Evolutionary conservation across 331 rosid genomes (phyloP).

Genomic region (Saraca asoca): DNA sequence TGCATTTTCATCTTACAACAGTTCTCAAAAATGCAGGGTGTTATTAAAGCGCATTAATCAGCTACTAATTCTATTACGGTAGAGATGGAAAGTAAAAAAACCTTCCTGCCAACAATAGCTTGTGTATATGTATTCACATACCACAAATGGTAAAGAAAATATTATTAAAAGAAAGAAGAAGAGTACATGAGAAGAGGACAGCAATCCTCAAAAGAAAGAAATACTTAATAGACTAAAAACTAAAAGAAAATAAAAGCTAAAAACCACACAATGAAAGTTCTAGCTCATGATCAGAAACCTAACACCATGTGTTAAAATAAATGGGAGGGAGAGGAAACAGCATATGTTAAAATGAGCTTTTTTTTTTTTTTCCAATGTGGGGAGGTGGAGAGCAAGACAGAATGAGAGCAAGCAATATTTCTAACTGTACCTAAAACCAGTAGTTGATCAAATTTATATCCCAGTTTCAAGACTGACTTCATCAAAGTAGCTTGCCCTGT

Average conservation of each 20-base stretch:
- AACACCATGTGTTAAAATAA: background rate
- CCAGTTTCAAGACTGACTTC: constrained; percentile 78
- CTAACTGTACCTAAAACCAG: constrained; percentile 69
- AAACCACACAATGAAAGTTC: no score
- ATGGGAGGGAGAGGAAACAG: background rate
- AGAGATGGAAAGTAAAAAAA: background rate
- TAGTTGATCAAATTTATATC: constrained; percentile 77
- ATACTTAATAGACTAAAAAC: no score
- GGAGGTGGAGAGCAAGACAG: background rate
- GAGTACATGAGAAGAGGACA: no score
- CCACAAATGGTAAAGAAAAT: background rate
- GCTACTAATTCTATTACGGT: background rate
- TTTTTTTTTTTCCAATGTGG: background rate
- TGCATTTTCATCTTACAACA: no score
- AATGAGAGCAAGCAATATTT: constrained; percentile 8
- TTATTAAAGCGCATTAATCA: no score
- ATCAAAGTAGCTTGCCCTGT: constrained; percentile 69
- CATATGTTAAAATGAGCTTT: background rate
- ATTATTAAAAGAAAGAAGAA: no score
- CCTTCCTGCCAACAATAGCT: no score
- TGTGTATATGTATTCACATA: background rate
- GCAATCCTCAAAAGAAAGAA: no score
- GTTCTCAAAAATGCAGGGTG: no score
- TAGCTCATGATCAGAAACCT: constrained; percentile 6
- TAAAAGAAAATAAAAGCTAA: no score